Percentiles rank a stretch among this genome's conserved stretches.
These are phyloP conservation scores for Paracoccidioides lutzii DNA, from an alignment of 2,329 filamentous ascomycete species.

Conservation along the genomic window DNA sequence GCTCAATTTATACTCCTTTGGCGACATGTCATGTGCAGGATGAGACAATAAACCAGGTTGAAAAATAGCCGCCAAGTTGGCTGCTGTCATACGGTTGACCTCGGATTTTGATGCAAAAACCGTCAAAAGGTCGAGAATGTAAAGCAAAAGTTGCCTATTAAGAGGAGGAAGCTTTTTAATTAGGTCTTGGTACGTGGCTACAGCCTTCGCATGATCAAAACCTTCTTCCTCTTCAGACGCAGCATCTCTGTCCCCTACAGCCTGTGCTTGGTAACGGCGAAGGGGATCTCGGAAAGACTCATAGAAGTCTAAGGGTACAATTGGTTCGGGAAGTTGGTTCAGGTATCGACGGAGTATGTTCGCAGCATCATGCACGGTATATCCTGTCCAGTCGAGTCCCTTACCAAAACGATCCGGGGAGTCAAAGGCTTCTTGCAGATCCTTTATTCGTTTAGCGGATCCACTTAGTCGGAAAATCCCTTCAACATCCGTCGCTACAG, in stretches of 20 bases:
- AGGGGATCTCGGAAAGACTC: constrained; percentile 80
- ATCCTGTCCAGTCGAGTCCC: constrained; percentile 90
- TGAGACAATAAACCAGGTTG: constrained; percentile 94
- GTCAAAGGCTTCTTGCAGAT: constrained; percentile 82
- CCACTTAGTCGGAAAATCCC: constrained; percentile 94
- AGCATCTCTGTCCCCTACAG: constrained; percentile 55
- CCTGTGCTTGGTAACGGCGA: constrained; percentile 53
- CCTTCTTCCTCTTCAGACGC: constrained; percentile 55
- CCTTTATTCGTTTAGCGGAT: constrained; percentile 96
- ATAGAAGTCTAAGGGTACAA: constrained; percentile 88
- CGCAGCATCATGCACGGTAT: constrained; percentile 95
- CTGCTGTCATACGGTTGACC: constrained; percentile 90
- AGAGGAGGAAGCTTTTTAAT: constrained; percentile 88
- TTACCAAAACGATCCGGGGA: constrained; percentile 94
- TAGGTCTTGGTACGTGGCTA: constrained; percentile 69
- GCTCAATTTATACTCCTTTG: constrained; percentile 83
- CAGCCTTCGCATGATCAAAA: constrained; percentile 63
- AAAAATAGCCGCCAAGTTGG: constrained; percentile 92
- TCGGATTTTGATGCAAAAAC: constrained; percentile 97
- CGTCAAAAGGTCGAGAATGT: constrained; percentile 87
- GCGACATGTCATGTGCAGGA: constrained; percentile 87
- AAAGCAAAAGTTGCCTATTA: constrained; percentile 85
- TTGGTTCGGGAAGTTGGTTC: constrained; percentile 90
- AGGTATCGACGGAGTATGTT: constrained; percentile 92
- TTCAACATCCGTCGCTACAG: constrained; percentile 75